phyloP scores from a whole-genome alignment of 352 stramenopile species.

The Phytophthora pisi region DNA sequence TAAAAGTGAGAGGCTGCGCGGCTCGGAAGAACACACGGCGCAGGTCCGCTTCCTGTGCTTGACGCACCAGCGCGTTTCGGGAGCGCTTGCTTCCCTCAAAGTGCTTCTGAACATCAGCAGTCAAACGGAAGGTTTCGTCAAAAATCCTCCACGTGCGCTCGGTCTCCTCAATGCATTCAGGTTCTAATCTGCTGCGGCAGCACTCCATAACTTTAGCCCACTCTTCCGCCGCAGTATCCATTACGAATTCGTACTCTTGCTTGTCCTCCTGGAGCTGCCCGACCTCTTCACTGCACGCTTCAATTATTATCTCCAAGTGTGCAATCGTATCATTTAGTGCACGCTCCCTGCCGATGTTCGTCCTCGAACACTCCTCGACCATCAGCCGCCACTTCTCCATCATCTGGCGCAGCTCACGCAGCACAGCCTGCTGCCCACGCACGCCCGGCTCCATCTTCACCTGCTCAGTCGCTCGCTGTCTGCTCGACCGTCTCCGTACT shows the following conservation, averaged over 20 bases:
- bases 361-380: slow-evolving; percentile 3
- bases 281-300: slow-evolving; percentile 4
- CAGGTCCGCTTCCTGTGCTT: slow-evolving; percentile 5
- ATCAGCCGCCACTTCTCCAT: slow-evolving; percentile 25
- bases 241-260: not conserved
- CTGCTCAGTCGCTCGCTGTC: not conserved
- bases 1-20: not conserved
- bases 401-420: slow-evolving; percentile 1
- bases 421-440: not conserved
- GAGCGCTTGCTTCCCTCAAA: slow-evolving; percentile 2
- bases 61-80: slow-evolving; percentile 6
- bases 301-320: slow-evolving; percentile 9
- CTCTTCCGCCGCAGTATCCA: not conserved
- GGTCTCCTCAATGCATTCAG: not conserved
- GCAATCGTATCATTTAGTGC: slow-evolving; percentile 14
- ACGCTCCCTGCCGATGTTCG: not conserved
- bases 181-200: not conserved
- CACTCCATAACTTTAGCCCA: not conserved
- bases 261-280: not conserved
- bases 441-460: slow-evolving; percentile 4
- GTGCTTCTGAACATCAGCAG: not conserved
- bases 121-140: slow-evolving; percentile 17
- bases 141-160: slow-evolving; percentile 4
- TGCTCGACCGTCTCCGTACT: not conserved
- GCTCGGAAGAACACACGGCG: slow-evolving; percentile 17